Evolutionary conservation across 257 asterid species (phyloP).

Genomic region (Solanum medicagineum): DNA sequence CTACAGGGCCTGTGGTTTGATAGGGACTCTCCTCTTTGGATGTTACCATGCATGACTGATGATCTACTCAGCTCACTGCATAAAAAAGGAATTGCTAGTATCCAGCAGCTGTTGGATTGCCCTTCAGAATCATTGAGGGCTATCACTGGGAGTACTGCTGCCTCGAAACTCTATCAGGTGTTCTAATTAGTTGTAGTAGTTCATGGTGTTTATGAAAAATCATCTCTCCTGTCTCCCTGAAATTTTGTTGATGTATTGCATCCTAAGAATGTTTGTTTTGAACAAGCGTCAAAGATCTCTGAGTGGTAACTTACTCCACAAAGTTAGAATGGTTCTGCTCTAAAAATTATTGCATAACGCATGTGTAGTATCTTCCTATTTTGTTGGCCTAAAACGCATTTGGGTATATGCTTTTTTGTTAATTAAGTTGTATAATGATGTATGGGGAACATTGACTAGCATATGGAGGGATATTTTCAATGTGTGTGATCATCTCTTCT

Average conservation of each 20-base stretch:
- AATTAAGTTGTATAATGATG: background rate
- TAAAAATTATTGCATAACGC: background rate
- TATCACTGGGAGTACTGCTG: slow-evolving; percentile 30
- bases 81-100: slow-evolving; percentile 47
- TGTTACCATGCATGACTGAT: slow-evolving; percentile 84
- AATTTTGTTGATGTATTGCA: background rate
- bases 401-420: background rate
- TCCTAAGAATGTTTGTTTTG: background rate
- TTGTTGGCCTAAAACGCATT: background rate
- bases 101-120: slow-evolving; percentile 61
- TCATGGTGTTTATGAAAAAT: background rate
- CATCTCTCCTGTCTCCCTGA: background rate
- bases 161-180: slow-evolving; percentile 72
- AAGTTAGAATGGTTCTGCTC: background rate
- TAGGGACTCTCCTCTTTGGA: slow-evolving; percentile 61
- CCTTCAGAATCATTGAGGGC: slow-evolving; percentile 30
- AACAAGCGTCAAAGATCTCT: background rate
- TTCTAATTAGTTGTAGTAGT: slow-evolving; percentile 5
- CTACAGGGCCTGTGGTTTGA: slow-evolving; percentile 75
- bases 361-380: background rate
- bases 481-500: background rate
- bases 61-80: slow-evolving; percentile 46
- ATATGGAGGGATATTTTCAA: background rate
- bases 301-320: background rate
- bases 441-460: background rate